These are phyloP conservation scores for Acacia melanoxylon DNA, from an alignment of 306 rosid species.

Conservation along the genomic window DNA sequence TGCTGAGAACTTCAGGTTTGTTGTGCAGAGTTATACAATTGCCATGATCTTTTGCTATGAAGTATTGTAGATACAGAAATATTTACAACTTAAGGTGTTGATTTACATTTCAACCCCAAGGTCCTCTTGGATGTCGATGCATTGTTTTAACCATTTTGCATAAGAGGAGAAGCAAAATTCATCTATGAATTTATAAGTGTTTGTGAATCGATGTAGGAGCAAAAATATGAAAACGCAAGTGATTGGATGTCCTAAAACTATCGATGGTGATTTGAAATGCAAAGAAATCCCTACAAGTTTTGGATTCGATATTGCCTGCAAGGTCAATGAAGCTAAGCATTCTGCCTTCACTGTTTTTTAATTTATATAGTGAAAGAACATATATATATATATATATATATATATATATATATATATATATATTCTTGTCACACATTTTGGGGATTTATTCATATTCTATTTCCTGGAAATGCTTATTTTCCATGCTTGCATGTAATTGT, in stretches of 20 bases:
- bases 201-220: conserved; percentile 49
- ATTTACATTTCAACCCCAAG: background rate
- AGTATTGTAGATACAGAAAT: conserved; percentile 13
- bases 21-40: background rate
- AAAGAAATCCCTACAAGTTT: conserved; percentile 98
- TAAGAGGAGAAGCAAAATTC: conserved; percentile 5
- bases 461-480: conserved; percentile 10
- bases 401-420: no score
- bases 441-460: background rate
- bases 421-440: background rate
- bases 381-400: background rate
- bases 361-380: background rate
- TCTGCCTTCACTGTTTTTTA: conserved; percentile 7
- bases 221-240: conserved; percentile 81
- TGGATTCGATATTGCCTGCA: conserved; percentile 99
- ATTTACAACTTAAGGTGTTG: conserved; percentile 25
- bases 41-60: conserved; percentile 4
- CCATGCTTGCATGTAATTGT: background rate
- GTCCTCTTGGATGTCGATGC: background rate
- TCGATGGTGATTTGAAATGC: conserved; percentile 93
- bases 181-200: background rate
- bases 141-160: conserved; percentile 3
- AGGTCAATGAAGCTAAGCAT: conserved; percentile 53
- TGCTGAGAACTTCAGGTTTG: conserved; percentile 94
- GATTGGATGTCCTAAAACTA: conserved; percentile 97